Percentiles rank a stretch among this genome's conserved stretches.
Evolutionary conservation across 768 basidiomycete genomes (phyloP).

Genomic region (Boletus sp.): DNA sequence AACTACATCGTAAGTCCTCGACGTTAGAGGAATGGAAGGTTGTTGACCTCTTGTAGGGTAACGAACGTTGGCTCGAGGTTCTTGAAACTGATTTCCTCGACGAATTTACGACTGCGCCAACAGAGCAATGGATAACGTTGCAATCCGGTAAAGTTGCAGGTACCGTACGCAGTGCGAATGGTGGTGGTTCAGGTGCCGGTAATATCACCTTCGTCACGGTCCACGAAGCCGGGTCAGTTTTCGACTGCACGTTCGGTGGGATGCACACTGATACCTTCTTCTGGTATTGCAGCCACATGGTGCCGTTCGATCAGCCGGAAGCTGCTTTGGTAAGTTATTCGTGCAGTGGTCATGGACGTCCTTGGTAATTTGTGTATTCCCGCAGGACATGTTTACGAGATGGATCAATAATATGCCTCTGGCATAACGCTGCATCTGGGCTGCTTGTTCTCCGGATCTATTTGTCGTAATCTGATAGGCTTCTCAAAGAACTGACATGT

Average conservation of each 20-base stretch:
- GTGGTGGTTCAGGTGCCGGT: constrained; percentile 64
- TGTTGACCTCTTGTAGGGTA: constrained; percentile 47
- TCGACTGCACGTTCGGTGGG: not conserved
- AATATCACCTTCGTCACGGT: constrained; percentile 82
- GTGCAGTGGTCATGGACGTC: not conserved
- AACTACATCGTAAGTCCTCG: constrained; percentile 61
- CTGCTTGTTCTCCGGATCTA: not conserved
- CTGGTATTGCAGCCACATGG: constrained; percentile 66
- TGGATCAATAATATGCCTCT: constrained; percentile 60
- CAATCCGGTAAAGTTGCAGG: constrained; percentile 59
- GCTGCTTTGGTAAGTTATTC: constrained; percentile 63
- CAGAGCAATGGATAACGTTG: constrained; percentile 56
- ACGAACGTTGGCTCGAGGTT: constrained; percentile 69
- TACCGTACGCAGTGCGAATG: constrained; percentile 67
- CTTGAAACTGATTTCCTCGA: constrained; percentile 60
- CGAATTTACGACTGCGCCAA: constrained; percentile 53
- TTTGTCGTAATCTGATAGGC: not conserved
- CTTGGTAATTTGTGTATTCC: not conserved
- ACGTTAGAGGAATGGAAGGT: not conserved
- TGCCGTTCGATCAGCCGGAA: constrained; percentile 87
- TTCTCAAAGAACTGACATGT: not conserved
- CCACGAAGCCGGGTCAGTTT: constrained; percentile 72
- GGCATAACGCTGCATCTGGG: constrained; percentile 7
- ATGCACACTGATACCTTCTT: constrained; percentile 4
- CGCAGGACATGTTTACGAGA: constrained; percentile 56